Base-by-base conservation (phyloP, 495 filamentous ascomycete species). In the Penicillium angulare region DNA sequence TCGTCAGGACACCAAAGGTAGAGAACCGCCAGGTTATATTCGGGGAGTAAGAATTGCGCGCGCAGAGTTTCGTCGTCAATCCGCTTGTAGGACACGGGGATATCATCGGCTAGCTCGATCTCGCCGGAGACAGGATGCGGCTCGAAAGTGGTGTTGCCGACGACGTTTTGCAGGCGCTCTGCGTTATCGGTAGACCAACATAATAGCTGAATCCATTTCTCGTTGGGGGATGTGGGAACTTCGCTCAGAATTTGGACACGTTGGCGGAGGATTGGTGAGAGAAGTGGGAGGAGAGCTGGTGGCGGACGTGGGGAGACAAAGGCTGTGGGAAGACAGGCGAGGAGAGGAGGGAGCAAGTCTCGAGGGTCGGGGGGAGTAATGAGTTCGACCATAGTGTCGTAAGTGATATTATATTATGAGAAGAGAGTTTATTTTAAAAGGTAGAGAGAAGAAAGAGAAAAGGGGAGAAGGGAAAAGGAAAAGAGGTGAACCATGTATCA, bases 61-160 rank as follows among this genome's bases (percentile, higher is more conserved):
- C 91, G 89, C 17, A 97, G 74, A 0, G 93, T 98, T 61, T 97
- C 93, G 34, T 84, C 79, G 62, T 98, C 93, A 34, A 93, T 52
- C 20, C 89, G 78, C 50, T 81, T 81, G 69, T 92, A 96, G 7
- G 71, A 69, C 23, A 80, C 76, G 15, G 80, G 71, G 15, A 84
- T 74, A 15, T 86, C 79, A 42, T 89, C 86, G 12, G 77, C 76
- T 7, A 86, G 63, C 61, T 98, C 93, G 24, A 98, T 82, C 64
- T 97, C 91, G 20, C 95, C 93, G 1, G 90, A 96, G 6, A 87
- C 87, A 7, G 93, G 93, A 64, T 98, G 93, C 18, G 89, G 89
- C 59, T 96, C 88, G 34, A 96, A 82, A 21, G 70, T 74, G 26
- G 89, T 80, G 23, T 76, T 79, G 55, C 83, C 78, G 18, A 92